phyloP scores from a whole-genome alignment of 208 protist species.

The Wallacemonas rigidus region DNA sequence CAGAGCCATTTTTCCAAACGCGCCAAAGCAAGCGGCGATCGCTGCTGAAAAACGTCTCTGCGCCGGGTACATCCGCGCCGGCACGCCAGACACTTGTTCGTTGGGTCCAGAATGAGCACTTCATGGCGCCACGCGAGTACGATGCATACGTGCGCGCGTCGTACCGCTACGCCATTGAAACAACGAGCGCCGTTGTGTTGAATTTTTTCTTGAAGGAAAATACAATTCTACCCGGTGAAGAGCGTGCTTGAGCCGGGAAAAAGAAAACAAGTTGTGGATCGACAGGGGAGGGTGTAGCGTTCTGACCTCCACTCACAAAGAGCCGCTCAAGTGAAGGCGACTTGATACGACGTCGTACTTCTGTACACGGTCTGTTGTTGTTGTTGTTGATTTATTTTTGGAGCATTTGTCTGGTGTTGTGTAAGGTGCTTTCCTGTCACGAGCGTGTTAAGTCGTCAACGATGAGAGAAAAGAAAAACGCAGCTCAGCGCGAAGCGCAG shows the following conservation, averaged over 20 bases:
- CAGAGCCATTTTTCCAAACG: conserved; percentile 4
- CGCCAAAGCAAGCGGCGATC: neutral
- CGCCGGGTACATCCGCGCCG: no score
- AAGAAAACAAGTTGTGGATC: neutral
- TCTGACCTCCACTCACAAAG: no score
- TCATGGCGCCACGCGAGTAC: conserved; percentile 40
- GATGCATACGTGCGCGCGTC: conserved; percentile 34
- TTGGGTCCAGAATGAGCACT: conserved; percentile 59
- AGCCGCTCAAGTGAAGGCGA: no score
- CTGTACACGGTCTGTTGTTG: no score
- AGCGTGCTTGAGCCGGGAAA: neutral
- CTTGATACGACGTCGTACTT: no score
- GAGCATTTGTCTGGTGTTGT: no score
- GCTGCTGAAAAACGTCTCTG: neutral
- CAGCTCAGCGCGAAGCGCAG: no score
- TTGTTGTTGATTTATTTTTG: no score
- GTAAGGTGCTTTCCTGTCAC: no score
- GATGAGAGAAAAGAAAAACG: no score
- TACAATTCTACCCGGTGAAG: conserved; percentile 20
- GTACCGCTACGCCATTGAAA: conserved; percentile 62
- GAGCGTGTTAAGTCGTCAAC: no score
- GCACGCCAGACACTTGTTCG: conserved; percentile 15
- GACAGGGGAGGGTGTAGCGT: neutral
- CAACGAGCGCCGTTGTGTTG: conserved; percentile 52
- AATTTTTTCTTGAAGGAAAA: conserved; percentile 52